Percentiles rank a stretch among this genome's conserved stretches.
phyloP scores from a whole-genome alignment of 2,329 filamentous ascomycete species.

The Fusarium sp. region DNA sequence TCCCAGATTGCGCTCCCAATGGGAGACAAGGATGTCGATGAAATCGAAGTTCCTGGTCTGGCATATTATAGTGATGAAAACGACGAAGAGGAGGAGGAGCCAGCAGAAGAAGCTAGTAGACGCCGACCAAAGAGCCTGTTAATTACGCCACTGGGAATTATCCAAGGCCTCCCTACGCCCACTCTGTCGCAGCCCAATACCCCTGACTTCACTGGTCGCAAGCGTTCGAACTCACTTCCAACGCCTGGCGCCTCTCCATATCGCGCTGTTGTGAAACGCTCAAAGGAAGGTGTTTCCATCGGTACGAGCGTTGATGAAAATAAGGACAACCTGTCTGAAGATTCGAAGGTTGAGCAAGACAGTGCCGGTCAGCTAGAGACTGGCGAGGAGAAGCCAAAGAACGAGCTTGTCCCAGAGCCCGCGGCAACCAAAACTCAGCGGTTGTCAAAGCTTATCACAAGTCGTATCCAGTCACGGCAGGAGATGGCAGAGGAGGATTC shows the following conservation, averaged over 20 bases:
- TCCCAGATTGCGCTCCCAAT: slow-evolving; percentile 73
- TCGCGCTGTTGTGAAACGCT: slow-evolving; percentile 19
- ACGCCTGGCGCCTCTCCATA: slow-evolving; percentile 43
- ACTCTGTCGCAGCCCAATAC: slow-evolving; percentile 51
- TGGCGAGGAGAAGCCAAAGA: slow-evolving; percentile 14
- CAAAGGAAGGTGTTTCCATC: slow-evolving; percentile 14
- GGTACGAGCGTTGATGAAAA: slow-evolving; percentile 11
- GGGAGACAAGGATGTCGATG: slow-evolving; percentile 74
- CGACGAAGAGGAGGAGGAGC: slow-evolving; percentile 52
- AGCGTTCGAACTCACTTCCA: slow-evolving; percentile 45
- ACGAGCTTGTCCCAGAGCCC: slow-evolving; percentile 17
- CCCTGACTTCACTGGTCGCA: slow-evolving; percentile 51
- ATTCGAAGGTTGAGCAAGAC: slow-evolving; percentile 14
- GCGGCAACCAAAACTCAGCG: slow-evolving; percentile 36
- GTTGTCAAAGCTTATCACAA: slow-evolving; percentile 43
- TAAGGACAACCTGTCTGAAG: slow-evolving; percentile 7
- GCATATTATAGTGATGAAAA: slow-evolving; percentile 72
- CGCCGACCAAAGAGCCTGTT: slow-evolving; percentile 60
- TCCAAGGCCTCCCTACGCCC: slow-evolving; percentile 49
- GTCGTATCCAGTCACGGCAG: slow-evolving; percentile 30
- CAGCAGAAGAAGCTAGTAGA: slow-evolving; percentile 43
- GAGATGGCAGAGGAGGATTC: slow-evolving; percentile 52
- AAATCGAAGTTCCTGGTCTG: slow-evolving; percentile 83
- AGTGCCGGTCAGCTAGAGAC: slow-evolving; percentile 1
- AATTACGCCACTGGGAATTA: slow-evolving; percentile 36